Base-by-base conservation (phyloP, 108 stramenopile species). In the Nitzschia sp. region DNA sequence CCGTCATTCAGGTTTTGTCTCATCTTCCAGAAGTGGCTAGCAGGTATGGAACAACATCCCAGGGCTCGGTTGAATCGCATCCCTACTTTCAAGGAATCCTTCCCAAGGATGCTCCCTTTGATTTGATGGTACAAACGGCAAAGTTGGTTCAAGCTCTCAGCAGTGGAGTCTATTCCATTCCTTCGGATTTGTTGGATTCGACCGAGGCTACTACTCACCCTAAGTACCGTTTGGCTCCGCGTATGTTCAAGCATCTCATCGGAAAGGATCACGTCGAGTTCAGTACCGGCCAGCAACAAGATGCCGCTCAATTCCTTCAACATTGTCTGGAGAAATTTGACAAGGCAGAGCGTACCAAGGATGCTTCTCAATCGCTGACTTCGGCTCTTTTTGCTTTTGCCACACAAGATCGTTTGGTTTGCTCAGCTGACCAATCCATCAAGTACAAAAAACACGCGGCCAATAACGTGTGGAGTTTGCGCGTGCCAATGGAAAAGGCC, bases 241-340 rank as follows among this genome's bases (percentile, higher is more conserved):
- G 95, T 9, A 97, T 98, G 97, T 92, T 99, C 80, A 97, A 97
- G 73, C 84, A 92, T 73, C 57, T 89, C 20, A 82, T 98, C 53
- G 99, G 95, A 14, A 75, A 83, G 19, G 87, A 91, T 64, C 97
- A 99, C 73, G 83, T 90, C 22, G 99, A 98, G 57, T 99, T 98
- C 71, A 70, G 81, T 10, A 96, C 95, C 8, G 96, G 95, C 10
- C 93, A 97, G 60, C 99, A 99, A 79, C 99, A 99, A 78, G 99
- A 99, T 84, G 96, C 96, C 15, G 90, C 91, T 11, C 97, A 98
- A 76, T 99, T 93, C 72, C 79, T 98, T 53, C 89, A 88, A 57
- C 87, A 97, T 79, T 67, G 97, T 26, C 79, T 98, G 59, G 96
- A 98, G 64, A 75, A 78, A 50, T 48, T 98, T 34, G 79, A 88